Conservation (phyloP, 2,329 filamentous ascomycete genomes). For the Calonectria henricotiae region DNA sequence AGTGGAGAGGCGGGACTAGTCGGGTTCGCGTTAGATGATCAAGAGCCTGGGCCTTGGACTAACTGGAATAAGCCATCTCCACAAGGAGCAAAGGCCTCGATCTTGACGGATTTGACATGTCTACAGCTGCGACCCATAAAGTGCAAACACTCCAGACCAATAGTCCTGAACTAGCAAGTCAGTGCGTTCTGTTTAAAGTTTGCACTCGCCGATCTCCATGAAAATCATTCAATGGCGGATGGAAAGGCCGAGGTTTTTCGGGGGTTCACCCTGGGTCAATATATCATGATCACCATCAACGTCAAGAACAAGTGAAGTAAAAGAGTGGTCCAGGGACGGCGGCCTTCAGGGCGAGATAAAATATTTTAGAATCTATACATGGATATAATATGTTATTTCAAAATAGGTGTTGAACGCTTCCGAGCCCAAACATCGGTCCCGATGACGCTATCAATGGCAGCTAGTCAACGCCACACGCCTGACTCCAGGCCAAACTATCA, state of each 20-base stretch:
- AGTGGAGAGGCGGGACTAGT: background rate
- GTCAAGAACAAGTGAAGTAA: background rate
- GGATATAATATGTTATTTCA: background rate
- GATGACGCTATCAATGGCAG: background rate
- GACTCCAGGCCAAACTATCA: background rate
- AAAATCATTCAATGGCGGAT: background rate
- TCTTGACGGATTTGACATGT: background rate
- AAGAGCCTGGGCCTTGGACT: background rate
- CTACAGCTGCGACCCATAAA: background rate
- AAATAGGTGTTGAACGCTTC: background rate
- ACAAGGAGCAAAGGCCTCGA: slow-evolving; percentile 8
- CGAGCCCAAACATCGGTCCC: background rate
- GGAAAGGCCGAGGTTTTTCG: background rate
- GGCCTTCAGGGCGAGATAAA: background rate
- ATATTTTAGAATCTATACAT: background rate
- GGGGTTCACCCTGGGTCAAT: background rate
- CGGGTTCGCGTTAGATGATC: background rate
- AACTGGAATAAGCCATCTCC: slow-evolving; percentile 6
- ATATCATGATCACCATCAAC: background rate
- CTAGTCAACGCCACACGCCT: slow-evolving; percentile 4
- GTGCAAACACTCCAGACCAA: too few species aligned
- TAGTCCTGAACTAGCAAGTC: background rate
- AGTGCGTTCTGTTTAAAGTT: background rate
- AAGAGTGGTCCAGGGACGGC: background rate
- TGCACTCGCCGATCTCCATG: background rate